Conservation (phyloP, 164 flowering plant species). For the Tinospora cordifolia region DNA sequence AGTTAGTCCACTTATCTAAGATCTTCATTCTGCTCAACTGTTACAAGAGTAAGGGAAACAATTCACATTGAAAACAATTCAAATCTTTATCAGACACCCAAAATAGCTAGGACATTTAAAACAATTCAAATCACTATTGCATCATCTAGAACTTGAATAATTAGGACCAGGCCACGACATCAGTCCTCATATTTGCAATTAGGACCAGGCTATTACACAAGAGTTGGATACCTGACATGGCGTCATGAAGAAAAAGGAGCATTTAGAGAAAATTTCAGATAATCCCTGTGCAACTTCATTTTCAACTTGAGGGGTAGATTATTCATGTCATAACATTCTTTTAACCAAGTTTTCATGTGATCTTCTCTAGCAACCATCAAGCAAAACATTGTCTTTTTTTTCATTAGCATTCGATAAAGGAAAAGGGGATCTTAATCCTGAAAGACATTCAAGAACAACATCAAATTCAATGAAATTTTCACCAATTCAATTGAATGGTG, state of each 20-base stretch:
- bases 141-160: conserved; percentile 40
- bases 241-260: conserved; percentile 3
- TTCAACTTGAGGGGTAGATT: too few species aligned
- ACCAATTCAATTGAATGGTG: background rate
- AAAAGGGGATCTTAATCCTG: background rate
- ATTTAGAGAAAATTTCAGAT: background rate
- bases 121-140: conserved; percentile 23
- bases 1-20: conserved; percentile 43
- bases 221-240: conserved; percentile 70
- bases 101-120: too few species aligned
- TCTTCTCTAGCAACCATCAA: background rate
- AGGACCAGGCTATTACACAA: conserved; percentile 69
- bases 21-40: conserved; percentile 41
- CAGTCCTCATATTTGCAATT: conserved; percentile 74
- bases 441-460: background rate
- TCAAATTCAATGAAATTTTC: background rate
- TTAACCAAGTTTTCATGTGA: background rate
- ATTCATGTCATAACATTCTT: background rate
- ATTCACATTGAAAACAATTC: too few species aligned
- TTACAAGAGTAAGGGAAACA: too few species aligned
- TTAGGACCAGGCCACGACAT: conserved; percentile 42
- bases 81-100: too few species aligned
- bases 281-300: background rate
- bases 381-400: background rate
- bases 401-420: background rate